phyloP scores from a whole-genome alignment of 805 yeast genomes.

The Debaryomyces hansenii region DNA sequence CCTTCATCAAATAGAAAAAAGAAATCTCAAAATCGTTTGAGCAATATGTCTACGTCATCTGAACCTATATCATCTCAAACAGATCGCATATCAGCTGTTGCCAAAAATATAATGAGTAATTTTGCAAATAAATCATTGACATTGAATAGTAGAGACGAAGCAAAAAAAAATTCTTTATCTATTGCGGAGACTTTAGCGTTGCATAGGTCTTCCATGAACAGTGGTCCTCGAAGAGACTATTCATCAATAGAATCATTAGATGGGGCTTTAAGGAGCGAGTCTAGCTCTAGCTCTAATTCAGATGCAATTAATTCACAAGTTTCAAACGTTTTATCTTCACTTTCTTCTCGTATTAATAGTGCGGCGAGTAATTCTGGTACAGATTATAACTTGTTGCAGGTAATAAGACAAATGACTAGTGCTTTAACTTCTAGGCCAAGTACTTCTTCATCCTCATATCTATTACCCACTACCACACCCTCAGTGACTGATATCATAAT shows the following conservation, averaged over 20 bases:
- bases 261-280: conserved; percentile 19
- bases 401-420: conserved; percentile 41
- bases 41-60: background rate
- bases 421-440: conserved; percentile 21
- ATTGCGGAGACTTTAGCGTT: conserved; percentile 63
- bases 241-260: conserved; percentile 27
- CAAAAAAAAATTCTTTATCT: conserved; percentile 36
- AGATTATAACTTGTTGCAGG: conserved; percentile 31
- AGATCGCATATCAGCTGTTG: conserved; percentile 8
- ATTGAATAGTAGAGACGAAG: conserved; percentile 2
- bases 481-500: conserved; percentile 20
- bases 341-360: conserved; percentile 30
- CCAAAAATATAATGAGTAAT: conserved; percentile 9
- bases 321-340: conserved; percentile 29
- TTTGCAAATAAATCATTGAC: conserved; percentile 1
- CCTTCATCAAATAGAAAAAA: background rate
- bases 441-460: conserved; percentile 10
- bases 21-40: background rate
- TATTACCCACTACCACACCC: conserved; percentile 7
- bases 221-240: conserved; percentile 25
- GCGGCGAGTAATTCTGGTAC: conserved; percentile 16
- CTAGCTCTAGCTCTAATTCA: conserved; percentile 2
- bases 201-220: conserved; percentile 47
- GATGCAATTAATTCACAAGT: conserved; percentile 27
- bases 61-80: background rate